phyloP scores from a whole-genome alignment of 2,329 filamentous ascomycete species.

The Zymoseptoria passerinii region DNA sequence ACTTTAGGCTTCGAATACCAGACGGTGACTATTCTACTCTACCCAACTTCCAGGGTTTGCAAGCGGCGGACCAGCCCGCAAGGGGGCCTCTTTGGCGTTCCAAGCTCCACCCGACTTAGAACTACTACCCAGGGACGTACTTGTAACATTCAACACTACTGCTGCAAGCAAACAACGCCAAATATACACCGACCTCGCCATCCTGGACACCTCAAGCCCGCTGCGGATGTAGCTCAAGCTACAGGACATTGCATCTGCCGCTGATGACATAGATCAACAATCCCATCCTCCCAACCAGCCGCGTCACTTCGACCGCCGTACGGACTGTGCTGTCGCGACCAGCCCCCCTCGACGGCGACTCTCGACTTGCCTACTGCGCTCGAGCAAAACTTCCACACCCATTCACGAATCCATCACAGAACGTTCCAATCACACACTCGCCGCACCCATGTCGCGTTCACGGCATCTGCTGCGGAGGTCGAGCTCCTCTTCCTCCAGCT shows the following conservation, averaged over 20 bases:
- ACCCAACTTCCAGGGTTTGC: too few relatives aligned
- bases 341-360: background rate
- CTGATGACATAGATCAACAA: background rate
- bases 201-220: background rate
- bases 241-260: background rate
- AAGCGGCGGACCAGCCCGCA: background rate
- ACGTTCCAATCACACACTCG: background rate
- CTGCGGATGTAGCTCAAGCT: background rate
- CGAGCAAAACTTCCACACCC: background rate
- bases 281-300: background rate
- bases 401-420: background rate
- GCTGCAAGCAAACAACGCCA: background rate
- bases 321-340: background rate
- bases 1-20: background rate
- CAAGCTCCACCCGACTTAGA: background rate
- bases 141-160: background rate
- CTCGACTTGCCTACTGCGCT: background rate
- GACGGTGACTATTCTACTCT: too few relatives aligned
- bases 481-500: constrained; percentile 39
- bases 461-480: constrained; percentile 24
- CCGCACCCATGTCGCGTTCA: constrained; percentile 20
- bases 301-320: background rate
- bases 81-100: background rate
- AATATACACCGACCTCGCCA: background rate
- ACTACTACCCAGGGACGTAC: background rate